Evolutionary conservation across 768 basidiomycete genomes (phyloP), one percentile per base, ranked within the genome.

Genomic region (Cubamyces lactineus): DNA sequence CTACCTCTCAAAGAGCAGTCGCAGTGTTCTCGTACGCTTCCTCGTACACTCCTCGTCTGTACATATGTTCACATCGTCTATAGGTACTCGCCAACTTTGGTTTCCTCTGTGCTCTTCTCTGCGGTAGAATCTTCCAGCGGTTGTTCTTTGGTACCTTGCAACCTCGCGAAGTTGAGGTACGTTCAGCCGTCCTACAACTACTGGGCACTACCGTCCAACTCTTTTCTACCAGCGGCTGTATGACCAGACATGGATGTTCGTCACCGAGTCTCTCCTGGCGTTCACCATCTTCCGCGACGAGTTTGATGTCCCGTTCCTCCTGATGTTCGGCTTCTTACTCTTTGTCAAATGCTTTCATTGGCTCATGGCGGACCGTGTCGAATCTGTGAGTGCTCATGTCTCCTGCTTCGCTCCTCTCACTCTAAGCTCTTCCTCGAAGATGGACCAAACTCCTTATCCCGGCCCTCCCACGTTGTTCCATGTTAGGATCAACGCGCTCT

Each of bases 321-420:
- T 95, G 67, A 94, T 96, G 89, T 98, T 98, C 72, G 89, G 91
- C n/a, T 86, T 94, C 70, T 78, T 99, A 12, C 84, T 98, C 16
- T 96, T 97, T 66, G 83, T 97, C 67, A 98, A 98, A 73, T 95
- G 94, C 48, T 98, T 98, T 76, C 97, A 99, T 73, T 99, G 97
- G 97, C 83, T 99, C 34, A 86, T 96, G 59, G 85, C 87, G 6
- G 97, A 98, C 74, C 86, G 97, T 51, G 91, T 99, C 54, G 97
- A 99, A 84, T 96, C 93, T 85, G 96, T 96, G 63, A 68, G 84
- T 72, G 72, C 58, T 61, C 17, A 56, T 1, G 5, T 23, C 23
- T 38, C 53, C 45, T 15, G 62, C 65, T 51, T 48, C n/a, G 41
- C 43, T 34, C 56, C 8, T 38, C 34, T 42, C 24, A 49, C 28